Evolutionary conservation across 73 alveolate genomes (phyloP), one percentile per base, ranked within the genome.

Genomic region (Paramecium octaurelia): DNA sequence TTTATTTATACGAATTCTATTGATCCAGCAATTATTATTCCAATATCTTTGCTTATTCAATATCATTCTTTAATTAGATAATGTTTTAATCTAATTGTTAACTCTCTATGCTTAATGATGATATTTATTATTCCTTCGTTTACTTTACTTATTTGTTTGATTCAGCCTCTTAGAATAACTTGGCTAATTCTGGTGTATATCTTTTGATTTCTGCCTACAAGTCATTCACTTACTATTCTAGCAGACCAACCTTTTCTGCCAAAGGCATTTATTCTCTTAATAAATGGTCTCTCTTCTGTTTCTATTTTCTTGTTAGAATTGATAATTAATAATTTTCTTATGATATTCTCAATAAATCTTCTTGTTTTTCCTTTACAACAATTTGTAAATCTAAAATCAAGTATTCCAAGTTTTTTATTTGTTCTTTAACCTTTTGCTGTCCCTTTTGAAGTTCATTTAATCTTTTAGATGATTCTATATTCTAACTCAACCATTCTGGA

Each of bases 171-270:
- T 80, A 20, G 27, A 42, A 48, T n/a, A 80, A 46, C 16, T 27
- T 23, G 6, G 34, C 20, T 44, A 80, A 48, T 43, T 44, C 76
- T 3, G 76, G 57, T n/a, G 23, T 50, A 21, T 20, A 80, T 44
- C 76, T 23, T 12, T 18, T 44, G 3, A 11, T 6, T 20, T 80
- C 42, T 20, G 21, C 43, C 12, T 23, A 14, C 31, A 80, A 80
- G 21, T 80, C 91, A 34, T 42, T 48, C 4, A 80, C 50, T 46
- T 80, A 80, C 46, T 42, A 80, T 80, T 80, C 91, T 3, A 80
- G 44, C 44, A 80, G 46, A 43, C 75, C 70, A 8, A 80, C 91
- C 38, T 80, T 80, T n/a, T 80, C 91, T 20, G 43, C 91, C 18
- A 80, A 46, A 0, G 91, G 91, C 50, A 7, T 44, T 23, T 80